Evolutionary conservation across 108 stramenopile genomes (phyloP).

Genomic region (Heterococcus sp.): DNA sequence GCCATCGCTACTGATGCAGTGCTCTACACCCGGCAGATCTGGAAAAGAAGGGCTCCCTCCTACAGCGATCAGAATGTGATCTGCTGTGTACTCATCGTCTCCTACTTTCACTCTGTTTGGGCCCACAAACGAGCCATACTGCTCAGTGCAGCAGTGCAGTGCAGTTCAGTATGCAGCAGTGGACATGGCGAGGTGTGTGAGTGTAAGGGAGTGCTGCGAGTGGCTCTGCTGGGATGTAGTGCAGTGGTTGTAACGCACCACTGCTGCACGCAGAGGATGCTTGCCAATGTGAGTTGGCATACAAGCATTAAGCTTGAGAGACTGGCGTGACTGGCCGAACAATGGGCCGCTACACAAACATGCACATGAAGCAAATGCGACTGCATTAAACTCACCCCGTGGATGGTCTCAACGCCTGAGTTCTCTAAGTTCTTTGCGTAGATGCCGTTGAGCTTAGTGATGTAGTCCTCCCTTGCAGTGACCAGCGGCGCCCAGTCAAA

Average conservation of each 20-base stretch:
- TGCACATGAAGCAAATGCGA: background rate
- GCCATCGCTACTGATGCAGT: constrained; percentile 73
- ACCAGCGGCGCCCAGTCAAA: constrained; percentile 77
- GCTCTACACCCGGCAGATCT: constrained; percentile 56
- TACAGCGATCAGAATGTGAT: constrained; percentile 75
- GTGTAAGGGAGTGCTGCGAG: no score
- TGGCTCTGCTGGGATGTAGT: no score
- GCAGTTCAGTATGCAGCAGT: no score
- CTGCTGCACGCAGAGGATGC: no score
- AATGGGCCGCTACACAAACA: no score
- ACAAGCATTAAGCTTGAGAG: no score
- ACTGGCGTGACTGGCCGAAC: no score
- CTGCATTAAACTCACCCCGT: constrained; percentile 31
- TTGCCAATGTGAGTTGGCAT: no score
- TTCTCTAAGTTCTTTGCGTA: constrained; percentile 72
- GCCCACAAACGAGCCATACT: constrained; percentile 35
- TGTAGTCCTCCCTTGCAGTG: constrained; percentile 68
- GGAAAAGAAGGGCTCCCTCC: constrained; percentile 74
- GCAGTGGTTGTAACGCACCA: no score
- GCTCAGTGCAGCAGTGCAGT: no score
- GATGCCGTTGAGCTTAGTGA: constrained; percentile 77
- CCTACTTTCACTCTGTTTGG: constrained; percentile 47
- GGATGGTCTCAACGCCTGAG: constrained; percentile 65
- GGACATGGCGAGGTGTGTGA: no score
- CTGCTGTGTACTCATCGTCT: constrained; percentile 60